phyloP scores from a whole-genome alignment of 129 eudicot species.

The Chrysanthemum makinoi region DNA sequence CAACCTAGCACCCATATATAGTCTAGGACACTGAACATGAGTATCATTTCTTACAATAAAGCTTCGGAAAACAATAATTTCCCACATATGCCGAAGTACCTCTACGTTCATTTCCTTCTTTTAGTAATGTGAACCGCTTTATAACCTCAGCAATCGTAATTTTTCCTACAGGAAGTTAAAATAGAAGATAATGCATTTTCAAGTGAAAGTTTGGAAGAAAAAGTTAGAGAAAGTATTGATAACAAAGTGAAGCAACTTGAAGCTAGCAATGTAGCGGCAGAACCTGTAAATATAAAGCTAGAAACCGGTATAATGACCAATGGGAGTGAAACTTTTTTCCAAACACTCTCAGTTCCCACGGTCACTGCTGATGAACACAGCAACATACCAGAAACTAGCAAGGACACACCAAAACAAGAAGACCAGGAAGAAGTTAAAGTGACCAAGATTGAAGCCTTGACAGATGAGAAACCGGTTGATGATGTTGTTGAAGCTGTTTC shows the following conservation, averaged over 20 bases:
- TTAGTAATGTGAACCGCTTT: not conserved
- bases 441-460: slow-evolving; percentile 20
- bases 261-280: slow-evolving; percentile 33
- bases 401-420: slow-evolving; percentile 27
- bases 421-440: slow-evolving; percentile 16
- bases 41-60: slow-evolving; percentile 3
- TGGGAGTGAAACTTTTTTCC: slow-evolving; percentile 40
- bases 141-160: slow-evolving; percentile 9
- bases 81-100: slow-evolving; percentile 8
- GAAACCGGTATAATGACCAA: slow-evolving; percentile 20
- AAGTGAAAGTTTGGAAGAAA: slow-evolving; percentile 31
- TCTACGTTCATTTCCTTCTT: not conserved
- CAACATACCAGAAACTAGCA: slow-evolving; percentile 30
- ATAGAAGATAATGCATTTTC: slow-evolving; percentile 22
- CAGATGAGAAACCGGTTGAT: slow-evolving; percentile 19
- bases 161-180: slow-evolving; percentile 42
- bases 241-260: slow-evolving; percentile 37
- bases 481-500: slow-evolving; percentile 6
- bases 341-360: slow-evolving; percentile 37
- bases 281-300: slow-evolving; percentile 25
- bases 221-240: slow-evolving; percentile 11
- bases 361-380: slow-evolving; percentile 28
- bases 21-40: not conserved
- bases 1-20: too few relatives aligned
- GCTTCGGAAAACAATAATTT: not conserved